Percentiles rank a stretch among this genome's conserved stretches.
phyloP scores from a whole-genome alignment of 2,329 filamentous ascomycete species.

The Penicillium sp. region DNA sequence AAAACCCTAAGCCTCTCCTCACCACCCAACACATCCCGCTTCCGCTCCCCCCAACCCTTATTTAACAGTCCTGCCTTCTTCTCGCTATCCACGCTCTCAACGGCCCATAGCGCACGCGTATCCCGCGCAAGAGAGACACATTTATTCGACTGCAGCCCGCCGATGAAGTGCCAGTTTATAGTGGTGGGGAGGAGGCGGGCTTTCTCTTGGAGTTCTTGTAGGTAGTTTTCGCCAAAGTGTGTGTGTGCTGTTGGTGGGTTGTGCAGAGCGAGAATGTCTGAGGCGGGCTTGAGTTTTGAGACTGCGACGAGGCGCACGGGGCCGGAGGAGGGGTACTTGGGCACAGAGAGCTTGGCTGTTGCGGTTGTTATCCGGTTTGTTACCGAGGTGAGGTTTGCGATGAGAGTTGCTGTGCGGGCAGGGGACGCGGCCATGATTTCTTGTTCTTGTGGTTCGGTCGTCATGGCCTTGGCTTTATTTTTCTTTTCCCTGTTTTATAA shows the following conservation, averaged over 20 bases:
- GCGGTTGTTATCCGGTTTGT: constrained; percentile 62
- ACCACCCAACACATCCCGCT: constrained; percentile 38
- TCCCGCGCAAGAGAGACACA: constrained; percentile 81
- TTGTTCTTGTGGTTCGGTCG: constrained; percentile 24
- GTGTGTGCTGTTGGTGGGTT: constrained; percentile 62
- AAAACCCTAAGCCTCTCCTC: constrained; percentile 69
- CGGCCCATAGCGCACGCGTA: constrained; percentile 87
- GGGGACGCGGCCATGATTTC: constrained; percentile 60
- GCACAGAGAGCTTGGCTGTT: constrained; percentile 37
- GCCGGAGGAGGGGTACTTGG: constrained; percentile 21
- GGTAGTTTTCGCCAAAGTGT: constrained; percentile 98
- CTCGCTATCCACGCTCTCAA: constrained; percentile 83
- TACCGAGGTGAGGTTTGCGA: constrained; percentile 66
- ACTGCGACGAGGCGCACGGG: constrained; percentile 80
- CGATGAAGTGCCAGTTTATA: constrained; percentile 96
- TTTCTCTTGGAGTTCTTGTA: constrained; percentile 87
- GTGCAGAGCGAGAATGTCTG: constrained; percentile 86
- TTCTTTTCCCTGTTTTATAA: not conserved
- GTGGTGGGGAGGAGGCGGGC: constrained; percentile 72
- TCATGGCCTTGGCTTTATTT: not conserved
- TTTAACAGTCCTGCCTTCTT: constrained; percentile 89
- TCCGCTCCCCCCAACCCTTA: constrained; percentile 68
- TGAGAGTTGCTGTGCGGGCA: constrained; percentile 65
- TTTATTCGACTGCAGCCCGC: constrained; percentile 90
- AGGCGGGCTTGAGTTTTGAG: constrained; percentile 92